phyloP scores from a whole-genome alignment of 139 green algal genomes.

The Tetraselmis chui region DNA sequence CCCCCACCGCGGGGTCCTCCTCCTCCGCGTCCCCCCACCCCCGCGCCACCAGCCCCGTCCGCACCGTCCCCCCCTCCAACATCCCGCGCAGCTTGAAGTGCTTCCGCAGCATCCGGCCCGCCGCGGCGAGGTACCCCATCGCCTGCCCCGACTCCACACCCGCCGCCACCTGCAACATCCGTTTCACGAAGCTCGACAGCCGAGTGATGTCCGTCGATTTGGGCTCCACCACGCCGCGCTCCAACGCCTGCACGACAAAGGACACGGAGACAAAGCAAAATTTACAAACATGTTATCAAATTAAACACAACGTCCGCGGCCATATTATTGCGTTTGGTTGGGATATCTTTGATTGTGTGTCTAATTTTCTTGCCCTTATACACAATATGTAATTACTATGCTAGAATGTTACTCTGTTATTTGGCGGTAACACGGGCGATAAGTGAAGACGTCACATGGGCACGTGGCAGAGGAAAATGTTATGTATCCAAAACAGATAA shows the following conservation, averaged over 20 bases:
- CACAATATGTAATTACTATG: no score
- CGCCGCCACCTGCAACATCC: background rate
- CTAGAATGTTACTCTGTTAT: no score
- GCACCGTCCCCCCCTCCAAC: conserved; percentile 54
- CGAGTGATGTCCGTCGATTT: background rate
- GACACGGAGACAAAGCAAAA: no score
- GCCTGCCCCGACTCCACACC: background rate
- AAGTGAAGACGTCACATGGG: no score
- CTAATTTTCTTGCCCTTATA: no score
- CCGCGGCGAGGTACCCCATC: background rate
- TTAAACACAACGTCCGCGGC: no score
- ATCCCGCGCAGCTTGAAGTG: conserved; percentile 49
- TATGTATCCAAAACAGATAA: no score
- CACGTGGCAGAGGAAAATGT: no score
- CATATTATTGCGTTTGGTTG: no score
- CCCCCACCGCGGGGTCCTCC: conserved; percentile 2
- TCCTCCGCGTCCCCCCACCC: conserved; percentile 24
- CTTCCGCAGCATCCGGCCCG: conserved; percentile 32
- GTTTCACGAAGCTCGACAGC: background rate
- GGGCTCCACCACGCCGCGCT: background rate
- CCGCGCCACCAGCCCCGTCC: conserved; percentile 26
- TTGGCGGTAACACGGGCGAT: no score
- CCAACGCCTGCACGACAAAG: background rate
- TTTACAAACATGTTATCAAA: no score
- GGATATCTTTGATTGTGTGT: no score